Evolutionary conservation across 2,329 filamentous ascomycete species (phyloP), one percentile per base, ranked within the genome.

Genomic region (Ophiostoma sp.): DNA sequence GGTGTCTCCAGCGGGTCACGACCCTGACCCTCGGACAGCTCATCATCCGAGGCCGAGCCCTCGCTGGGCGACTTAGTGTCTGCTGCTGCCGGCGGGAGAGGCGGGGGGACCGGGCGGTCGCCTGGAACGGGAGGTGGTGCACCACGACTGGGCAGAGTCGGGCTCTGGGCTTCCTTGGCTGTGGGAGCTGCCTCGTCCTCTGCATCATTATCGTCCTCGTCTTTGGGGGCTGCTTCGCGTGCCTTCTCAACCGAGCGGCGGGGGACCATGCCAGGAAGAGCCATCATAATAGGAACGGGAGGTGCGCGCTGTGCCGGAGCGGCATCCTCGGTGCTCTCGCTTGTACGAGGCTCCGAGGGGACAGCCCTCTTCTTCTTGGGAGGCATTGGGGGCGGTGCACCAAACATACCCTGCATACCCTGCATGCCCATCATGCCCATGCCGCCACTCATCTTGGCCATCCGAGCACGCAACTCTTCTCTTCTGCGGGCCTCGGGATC

Each of bases 401-500:
- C 92, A 78, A 96, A 96, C 89, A 98, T 95, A 75, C 93, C 92
- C 77, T 93, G 89, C 90, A 98, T 96, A 35, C 66, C 72, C 54
- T 71, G 72, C 88, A 98, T 96, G 75, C 93, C 93, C 78, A 93
- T 89, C 90, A 98, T 96, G 66, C 93, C 93, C 92, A 97, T 97
- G 31, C 94, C 94, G 70, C 94, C 94, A 75, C 94, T 96, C 90
- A 99, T 95, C 81, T 97, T 97, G 65, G 95, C 95, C 93, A 99
- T 99, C 75, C 95, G 89, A 72, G 95, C 93, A 72, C 95, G 88
- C 41, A 99, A 84, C 78, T 97, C 94, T 80, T 97, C 89, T 77
- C 90, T 91, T 68, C 94, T 90, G 74, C 87, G 89, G 31, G 92
- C 85, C 78, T 99, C 95, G 0, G 93, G 93, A 76, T 98, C 94